Percentiles rank a stretch among this genome's conserved stretches.
Conservation (phyloP, 2,329 filamentous ascomycete genomes). For the Stagonosporopsis cucurbitacearum region DNA sequence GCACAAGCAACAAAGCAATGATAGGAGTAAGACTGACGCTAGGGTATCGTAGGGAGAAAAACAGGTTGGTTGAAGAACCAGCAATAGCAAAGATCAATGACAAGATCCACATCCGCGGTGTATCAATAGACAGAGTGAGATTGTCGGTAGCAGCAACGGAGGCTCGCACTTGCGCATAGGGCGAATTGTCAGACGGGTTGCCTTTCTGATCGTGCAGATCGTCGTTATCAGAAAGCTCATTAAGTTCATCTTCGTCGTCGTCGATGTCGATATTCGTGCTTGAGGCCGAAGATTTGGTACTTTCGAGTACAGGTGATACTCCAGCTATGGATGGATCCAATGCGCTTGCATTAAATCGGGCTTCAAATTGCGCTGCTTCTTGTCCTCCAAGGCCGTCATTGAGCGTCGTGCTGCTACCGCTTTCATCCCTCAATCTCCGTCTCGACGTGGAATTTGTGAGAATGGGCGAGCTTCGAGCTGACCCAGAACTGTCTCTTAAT, state of each 20-base stretch:
- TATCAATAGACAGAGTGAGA: slow-evolving; percentile 79
- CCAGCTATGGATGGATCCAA: slow-evolving; percentile 31
- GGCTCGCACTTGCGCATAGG: slow-evolving; percentile 79
- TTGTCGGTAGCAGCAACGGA: slow-evolving; percentile 80
- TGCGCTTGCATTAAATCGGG: slow-evolving; percentile 42
- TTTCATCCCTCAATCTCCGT: slow-evolving; percentile 35
- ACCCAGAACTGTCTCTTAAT: slow-evolving; percentile 23
- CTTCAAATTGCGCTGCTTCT: slow-evolving; percentile 40
- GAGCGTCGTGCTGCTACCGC: slow-evolving; percentile 33
- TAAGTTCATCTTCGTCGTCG: slow-evolving; percentile 27
- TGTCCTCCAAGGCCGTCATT: slow-evolving; percentile 35
- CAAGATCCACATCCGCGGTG: slow-evolving; percentile 84
- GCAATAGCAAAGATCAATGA: slow-evolving; percentile 81
- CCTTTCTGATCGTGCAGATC: slow-evolving; percentile 49
- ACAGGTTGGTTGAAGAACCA: slow-evolving; percentile 83
- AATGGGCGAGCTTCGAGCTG: slow-evolving; percentile 28
- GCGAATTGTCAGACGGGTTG: slow-evolving; percentile 71
- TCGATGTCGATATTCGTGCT: slow-evolving; percentile 37
- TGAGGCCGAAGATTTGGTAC: slow-evolving; percentile 38
- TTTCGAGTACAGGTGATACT: slow-evolving; percentile 32
- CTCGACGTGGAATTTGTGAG: slow-evolving; percentile 30
- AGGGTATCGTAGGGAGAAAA: slow-evolving; percentile 89
- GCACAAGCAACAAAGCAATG: slow-evolving; percentile 83
- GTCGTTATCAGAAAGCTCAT: slow-evolving; percentile 45
- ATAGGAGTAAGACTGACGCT: slow-evolving; percentile 89